Evolutionary conservation across 2,329 filamentous ascomycete species (phyloP).

Genomic region (Clonostachys sp.): DNA sequence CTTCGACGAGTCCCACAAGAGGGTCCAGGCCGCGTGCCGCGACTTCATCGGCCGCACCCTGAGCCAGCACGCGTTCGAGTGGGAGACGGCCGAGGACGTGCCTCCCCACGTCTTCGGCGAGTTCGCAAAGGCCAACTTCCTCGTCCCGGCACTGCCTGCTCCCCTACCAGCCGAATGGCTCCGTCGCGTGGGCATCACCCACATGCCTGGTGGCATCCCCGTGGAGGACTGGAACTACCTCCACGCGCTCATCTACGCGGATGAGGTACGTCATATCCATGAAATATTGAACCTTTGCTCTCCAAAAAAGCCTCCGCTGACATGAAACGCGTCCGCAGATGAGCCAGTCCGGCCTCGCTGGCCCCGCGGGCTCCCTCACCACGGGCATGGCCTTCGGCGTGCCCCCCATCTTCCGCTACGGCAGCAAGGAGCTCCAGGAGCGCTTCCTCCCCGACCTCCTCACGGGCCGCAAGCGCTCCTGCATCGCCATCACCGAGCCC

Average conservation of each 20-base stretch:
- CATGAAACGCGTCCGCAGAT: slow-evolving; percentile 38
- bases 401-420: slow-evolving; percentile 68
- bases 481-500: slow-evolving; percentile 77
- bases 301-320: not conserved
- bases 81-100: slow-evolving; percentile 62
- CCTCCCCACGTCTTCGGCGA: slow-evolving; percentile 59
- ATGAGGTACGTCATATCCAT: slow-evolving; percentile 31
- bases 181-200: slow-evolving; percentile 58
- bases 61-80: slow-evolving; percentile 58
- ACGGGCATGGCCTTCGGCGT: slow-evolving; percentile 70
- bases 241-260: slow-evolving; percentile 64
- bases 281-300: no score
- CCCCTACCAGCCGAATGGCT: slow-evolving; percentile 66
- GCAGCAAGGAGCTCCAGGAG: slow-evolving; percentile 55
- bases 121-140: slow-evolving; percentile 63
- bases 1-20: slow-evolving; percentile 60
- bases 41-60: slow-evolving; percentile 62
- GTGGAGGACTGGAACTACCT: slow-evolving; percentile 73
- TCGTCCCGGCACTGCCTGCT: slow-evolving; percentile 65
- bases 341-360: slow-evolving; percentile 57
- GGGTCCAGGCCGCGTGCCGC: slow-evolving; percentile 65
- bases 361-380: slow-evolving; percentile 61
- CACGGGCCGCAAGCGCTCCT: slow-evolving; percentile 60
- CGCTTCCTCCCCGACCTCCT: slow-evolving; percentile 65
- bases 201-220: slow-evolving; percentile 60